A percentile compares a stretch with the other conserved stretches of the same genome.
phyloP scores from a whole-genome alignment of 495 filamentous ascomycete genomes.

The Pseudoneurospora amorphoporcata region DNA sequence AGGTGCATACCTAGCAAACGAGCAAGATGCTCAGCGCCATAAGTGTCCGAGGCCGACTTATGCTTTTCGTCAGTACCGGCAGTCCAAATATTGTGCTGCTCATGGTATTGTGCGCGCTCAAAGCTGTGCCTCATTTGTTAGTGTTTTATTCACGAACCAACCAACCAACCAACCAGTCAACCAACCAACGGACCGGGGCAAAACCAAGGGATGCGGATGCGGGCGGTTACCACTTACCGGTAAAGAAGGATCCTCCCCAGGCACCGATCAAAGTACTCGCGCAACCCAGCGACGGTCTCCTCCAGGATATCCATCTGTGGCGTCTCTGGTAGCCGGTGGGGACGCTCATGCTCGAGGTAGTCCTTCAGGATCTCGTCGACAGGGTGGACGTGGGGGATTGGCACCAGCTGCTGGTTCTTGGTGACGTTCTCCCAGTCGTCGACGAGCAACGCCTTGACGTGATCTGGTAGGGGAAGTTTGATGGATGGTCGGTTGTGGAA shows the following conservation, averaged over 20 bases:
- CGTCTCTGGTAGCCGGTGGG: constrained; percentile 51
- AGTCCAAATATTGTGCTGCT: constrained; percentile 55
- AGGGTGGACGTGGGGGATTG: constrained; percentile 64
- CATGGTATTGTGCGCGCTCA: constrained; percentile 74
- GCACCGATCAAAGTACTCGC: constrained; percentile 83
- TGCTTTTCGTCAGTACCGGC: constrained; percentile 45
- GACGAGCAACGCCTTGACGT: constrained; percentile 79
- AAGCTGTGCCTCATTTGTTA: constrained; percentile 38
- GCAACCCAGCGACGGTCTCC: constrained; percentile 72
- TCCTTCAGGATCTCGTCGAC: constrained; percentile 69
- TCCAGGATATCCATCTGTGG: constrained; percentile 75
- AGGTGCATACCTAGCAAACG: constrained; percentile 68
- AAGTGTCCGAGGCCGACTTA: constrained; percentile 65
- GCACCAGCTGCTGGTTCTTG: constrained; percentile 80
- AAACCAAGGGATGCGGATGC: background rate
- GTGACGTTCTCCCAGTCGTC: constrained; percentile 99
- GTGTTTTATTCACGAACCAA: background rate
- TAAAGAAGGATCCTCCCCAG: constrained; percentile 85
- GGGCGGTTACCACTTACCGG: constrained; percentile 30
- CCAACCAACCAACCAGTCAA: background rate
- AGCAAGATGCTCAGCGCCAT: constrained; percentile 84
- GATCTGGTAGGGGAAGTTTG: constrained; percentile 72
- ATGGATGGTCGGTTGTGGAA: constrained; percentile 73
- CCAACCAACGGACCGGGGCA: background rate
- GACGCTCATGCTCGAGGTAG: constrained; percentile 59